Conservation (phyloP, 768 basidiomycete species). For the Tulasnella sp. region DNA sequence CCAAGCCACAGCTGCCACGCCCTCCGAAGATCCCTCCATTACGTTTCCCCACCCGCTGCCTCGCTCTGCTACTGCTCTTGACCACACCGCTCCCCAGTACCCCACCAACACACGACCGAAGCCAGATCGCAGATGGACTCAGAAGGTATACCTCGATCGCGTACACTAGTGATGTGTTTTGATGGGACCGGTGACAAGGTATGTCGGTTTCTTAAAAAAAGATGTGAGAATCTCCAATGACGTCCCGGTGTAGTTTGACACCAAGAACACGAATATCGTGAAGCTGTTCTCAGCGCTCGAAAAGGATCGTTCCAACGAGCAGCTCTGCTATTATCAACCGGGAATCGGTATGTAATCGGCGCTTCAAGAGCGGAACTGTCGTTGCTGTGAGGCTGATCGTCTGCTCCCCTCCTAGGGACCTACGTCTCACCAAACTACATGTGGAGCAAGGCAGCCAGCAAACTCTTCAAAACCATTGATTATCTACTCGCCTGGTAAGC, state of each 20-base stretch:
- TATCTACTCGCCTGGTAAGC: conserved; percentile 58
- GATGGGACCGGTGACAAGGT: conserved; percentile 41
- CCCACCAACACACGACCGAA: no score
- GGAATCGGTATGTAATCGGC: conserved; percentile 27
- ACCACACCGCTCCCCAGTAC: no score
- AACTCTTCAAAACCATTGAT: conserved; percentile 53
- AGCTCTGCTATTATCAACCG: conserved; percentile 58
- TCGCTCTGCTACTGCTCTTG: no score
- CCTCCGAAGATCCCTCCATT: no score
- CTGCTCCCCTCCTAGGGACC: background rate
- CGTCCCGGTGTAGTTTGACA: background rate
- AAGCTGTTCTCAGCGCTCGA: conserved; percentile 56
- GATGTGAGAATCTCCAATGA: background rate
- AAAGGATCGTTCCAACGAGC: conserved; percentile 44
- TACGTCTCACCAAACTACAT: conserved; percentile 26
- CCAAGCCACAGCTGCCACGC: no score
- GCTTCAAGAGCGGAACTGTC: no score
- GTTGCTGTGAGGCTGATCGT: conserved; percentile 21
- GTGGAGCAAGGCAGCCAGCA: conserved; percentile 35
- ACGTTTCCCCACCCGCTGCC: no score
- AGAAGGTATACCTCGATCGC: conserved; percentile 9
- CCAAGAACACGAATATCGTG: conserved; percentile 53
- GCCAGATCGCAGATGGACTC: no score
- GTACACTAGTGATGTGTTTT: conserved; percentile 54
- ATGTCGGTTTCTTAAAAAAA: background rate